Conservation (phyloP, 1,139 yeast genomes). For the Pichia sp. region DNA sequence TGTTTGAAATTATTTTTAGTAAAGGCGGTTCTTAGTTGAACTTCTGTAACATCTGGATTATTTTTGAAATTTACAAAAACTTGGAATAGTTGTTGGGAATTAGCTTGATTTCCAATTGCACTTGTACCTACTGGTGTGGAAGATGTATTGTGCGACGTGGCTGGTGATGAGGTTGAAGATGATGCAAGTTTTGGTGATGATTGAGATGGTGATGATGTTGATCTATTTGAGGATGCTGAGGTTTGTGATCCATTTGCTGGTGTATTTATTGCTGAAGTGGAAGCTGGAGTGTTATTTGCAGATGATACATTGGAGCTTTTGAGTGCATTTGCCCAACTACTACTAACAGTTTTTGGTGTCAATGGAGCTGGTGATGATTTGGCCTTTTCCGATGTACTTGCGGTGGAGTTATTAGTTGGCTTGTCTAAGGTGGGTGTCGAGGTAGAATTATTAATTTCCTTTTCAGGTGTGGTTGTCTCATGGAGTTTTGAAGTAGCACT, state of each 20-base stretch:
- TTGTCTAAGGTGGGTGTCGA: no score
- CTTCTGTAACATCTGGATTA: constrained; percentile 1
- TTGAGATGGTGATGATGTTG: not conserved
- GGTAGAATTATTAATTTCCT: no score
- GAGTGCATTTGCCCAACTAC: constrained; percentile 3
- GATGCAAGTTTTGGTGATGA: not conserved
- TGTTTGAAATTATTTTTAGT: not conserved
- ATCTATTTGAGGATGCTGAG: not conserved
- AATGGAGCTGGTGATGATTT: not conserved
- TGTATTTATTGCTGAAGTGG: no score
- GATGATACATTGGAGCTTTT: not conserved
- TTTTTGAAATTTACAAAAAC: constrained; percentile 3
- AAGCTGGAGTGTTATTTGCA: no score
- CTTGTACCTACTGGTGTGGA: not conserved
- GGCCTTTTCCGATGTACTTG: no score
- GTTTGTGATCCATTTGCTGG: no score
- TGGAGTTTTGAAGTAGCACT: no score
- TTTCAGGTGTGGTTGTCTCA: no score
- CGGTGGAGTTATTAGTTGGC: no score
- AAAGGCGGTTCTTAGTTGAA: constrained; percentile 2
- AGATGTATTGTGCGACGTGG: not conserved
- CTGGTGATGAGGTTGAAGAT: not conserved
- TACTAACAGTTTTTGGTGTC: not conserved
- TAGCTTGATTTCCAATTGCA: not conserved
- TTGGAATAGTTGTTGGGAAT: not conserved